Conservation (phyloP, 164 flowering plant species). For the Umbilicus rupestris region DNA sequence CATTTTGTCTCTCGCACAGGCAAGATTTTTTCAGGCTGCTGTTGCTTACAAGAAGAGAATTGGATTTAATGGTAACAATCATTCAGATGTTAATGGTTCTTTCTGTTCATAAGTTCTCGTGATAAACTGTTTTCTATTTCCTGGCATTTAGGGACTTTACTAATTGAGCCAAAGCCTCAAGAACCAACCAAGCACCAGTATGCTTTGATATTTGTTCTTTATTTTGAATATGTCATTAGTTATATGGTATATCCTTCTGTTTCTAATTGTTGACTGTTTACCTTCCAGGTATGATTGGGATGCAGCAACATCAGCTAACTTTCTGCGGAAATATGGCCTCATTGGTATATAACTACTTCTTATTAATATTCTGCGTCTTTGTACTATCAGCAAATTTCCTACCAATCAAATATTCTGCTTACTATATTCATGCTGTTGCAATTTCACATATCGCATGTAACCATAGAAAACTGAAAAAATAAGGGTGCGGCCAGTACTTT, state of each 20-base stretch:
- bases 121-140: neutral
- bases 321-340: constrained; percentile 82
- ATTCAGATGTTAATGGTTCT: neutral
- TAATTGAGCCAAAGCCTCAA: constrained; percentile 98
- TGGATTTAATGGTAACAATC: constrained; percentile 76
- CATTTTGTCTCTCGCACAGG: constrained; percentile 32
- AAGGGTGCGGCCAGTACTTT: neutral
- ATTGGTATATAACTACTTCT: constrained; percentile 28
- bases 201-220: constrained; percentile 11
- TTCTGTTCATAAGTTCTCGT: neutral
- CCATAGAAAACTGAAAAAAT: too few relatives aligned
- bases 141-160: constrained; percentile 46
- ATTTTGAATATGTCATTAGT: neutral
- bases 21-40: constrained; percentile 74
- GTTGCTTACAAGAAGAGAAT: constrained; percentile 90
- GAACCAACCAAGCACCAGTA: constrained; percentile 99
- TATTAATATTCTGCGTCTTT: neutral
- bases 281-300: constrained; percentile 89
- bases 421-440: too few relatives aligned
- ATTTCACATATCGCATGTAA: too few relatives aligned
- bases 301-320: constrained; percentile 84
- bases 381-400: neutral
- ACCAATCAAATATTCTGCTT: neutral
- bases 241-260: neutral
- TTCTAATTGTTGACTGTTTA: constrained; percentile 4